A percentile compares a stretch with the other conserved stretches of the same genome.
Conservation (phyloP, 2,329 filamentous ascomycete species). For the Thyridium curvatum region DNA sequence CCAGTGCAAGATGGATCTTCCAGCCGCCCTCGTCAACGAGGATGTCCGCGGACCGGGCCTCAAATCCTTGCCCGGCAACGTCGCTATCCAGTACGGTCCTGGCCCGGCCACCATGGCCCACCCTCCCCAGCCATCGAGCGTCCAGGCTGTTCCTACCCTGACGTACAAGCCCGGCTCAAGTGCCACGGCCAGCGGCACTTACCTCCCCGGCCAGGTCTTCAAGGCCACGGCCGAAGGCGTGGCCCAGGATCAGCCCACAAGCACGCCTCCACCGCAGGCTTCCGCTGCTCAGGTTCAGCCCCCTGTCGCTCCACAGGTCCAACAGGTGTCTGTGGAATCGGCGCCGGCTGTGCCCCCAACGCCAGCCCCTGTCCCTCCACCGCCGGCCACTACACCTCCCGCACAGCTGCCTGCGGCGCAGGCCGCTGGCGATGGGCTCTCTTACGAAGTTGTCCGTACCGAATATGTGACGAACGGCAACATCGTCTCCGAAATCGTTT, state of each 20-base stretch:
- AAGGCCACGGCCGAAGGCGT: constrained; percentile 4
- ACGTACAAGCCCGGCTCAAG: constrained; percentile 28
- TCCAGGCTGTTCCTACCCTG: constrained; percentile 19
- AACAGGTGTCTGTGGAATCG: neutral
- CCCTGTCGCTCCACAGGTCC: no score
- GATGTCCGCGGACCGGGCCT: constrained; percentile 48
- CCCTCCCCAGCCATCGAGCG: constrained; percentile 10
- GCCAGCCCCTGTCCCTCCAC: constrained; percentile 5
- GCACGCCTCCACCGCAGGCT: neutral
- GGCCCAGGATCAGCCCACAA: neutral
- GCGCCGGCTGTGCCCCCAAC: constrained; percentile 6
- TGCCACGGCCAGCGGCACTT: constrained; percentile 20
- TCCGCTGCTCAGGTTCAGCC: neutral
- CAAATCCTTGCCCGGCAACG: constrained; percentile 57
- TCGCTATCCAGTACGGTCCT: constrained; percentile 34
- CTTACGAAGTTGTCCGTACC: constrained; percentile 40
- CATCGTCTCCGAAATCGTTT: constrained; percentile 49
- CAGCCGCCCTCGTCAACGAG: constrained; percentile 49
- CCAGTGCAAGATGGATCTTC: constrained; percentile 58
- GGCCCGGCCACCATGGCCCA: constrained; percentile 11
- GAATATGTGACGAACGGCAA: constrained; percentile 44
- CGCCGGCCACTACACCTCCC: constrained; percentile 15
- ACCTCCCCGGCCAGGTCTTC: constrained; percentile 36
- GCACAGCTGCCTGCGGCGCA: constrained; percentile 17
- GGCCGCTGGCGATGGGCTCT: constrained; percentile 16